Evolutionary conservation across 2,329 filamentous ascomycete genomes (phyloP), one percentile per base, ranked within the genome.

Genomic region (Raffaelea ambrosiae): DNA sequence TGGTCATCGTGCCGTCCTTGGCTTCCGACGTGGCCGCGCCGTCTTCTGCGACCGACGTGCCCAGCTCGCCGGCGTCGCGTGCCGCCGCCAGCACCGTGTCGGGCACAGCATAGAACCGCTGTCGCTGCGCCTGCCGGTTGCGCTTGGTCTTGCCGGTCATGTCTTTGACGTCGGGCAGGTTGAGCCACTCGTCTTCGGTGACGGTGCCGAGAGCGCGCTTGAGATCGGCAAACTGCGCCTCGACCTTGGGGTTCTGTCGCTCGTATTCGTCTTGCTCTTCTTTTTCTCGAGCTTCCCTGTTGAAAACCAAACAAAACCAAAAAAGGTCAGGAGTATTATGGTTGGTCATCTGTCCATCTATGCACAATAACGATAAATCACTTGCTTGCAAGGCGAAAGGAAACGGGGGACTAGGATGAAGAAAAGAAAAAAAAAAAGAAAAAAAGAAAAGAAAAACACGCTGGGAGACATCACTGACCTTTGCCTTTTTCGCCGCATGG

Each of bases 231-330:
- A 98, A 98, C 65, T 98, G 93, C 57, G 96, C 88, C 62, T 95
- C 88, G 46, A 98, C 96, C 68, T 97, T 98, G 14, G 93, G 93
- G 63, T 98, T 97, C 65, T 95, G 91, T 57, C 85, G 83, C 71
- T 98, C 91, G 76, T 95, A 95, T 61, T 97, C 90, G 63, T 95
- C 88, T 65, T 77, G 81, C 73, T 98, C 91, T 70, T 87, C 79
- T 64, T 86, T 74, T 67, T 98, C 93, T 65, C 93, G 88, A 63
- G 84, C 85, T 85, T 98, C 93, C 80, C 93, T 95, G 26, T 29
- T 29, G 26, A 7, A 29, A 29, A 29, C 7, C 7, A 29, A 29
- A 40, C 7, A 29, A 29, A 29, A 29, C 7, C 39, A 19, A 41
- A 20, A n/a, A 41, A 41, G 13, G n/a, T n/a, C n/a, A n/a, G n/a